Conservation (phyloP, 83 land plant genomes). For the Isoetes engelmannii region DNA sequence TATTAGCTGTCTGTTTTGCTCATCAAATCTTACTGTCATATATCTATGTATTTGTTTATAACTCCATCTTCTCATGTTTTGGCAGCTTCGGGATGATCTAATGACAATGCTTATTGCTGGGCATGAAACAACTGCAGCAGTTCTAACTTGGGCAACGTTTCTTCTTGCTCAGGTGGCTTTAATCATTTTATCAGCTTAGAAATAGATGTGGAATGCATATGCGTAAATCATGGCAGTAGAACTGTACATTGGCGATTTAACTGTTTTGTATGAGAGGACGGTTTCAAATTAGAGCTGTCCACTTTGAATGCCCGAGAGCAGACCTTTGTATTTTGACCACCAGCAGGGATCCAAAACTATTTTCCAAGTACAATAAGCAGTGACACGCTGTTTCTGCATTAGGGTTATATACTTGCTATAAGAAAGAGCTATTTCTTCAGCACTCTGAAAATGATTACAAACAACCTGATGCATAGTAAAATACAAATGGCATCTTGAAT, state of each 20-base stretch:
- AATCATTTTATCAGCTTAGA: background rate
- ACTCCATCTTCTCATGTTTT: background rate
- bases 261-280: background rate
- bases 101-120: constrained; percentile 99
- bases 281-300: background rate
- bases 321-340: too few relatives aligned
- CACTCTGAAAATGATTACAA: too few relatives aligned
- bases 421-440: too few relatives aligned
- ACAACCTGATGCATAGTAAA: too few relatives aligned
- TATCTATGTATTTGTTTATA: background rate
- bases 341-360: too few relatives aligned
- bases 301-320: too few relatives aligned
- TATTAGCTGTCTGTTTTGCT: background rate
- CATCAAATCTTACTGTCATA: background rate
- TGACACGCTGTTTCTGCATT: too few relatives aligned
- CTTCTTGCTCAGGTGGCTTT: constrained; percentile 75
- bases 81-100: constrained; percentile 90
- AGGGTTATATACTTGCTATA: too few relatives aligned
- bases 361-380: too few relatives aligned
- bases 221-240: background rate
- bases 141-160: constrained; percentile 94
- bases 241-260: background rate
- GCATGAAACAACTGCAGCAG: constrained; percentile 99
- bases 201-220: background rate
- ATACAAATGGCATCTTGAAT: too few relatives aligned